Evolutionary conservation across 768 basidiomycete genomes (phyloP).

Genomic region (Gloeopeniophorella convolvens): DNA sequence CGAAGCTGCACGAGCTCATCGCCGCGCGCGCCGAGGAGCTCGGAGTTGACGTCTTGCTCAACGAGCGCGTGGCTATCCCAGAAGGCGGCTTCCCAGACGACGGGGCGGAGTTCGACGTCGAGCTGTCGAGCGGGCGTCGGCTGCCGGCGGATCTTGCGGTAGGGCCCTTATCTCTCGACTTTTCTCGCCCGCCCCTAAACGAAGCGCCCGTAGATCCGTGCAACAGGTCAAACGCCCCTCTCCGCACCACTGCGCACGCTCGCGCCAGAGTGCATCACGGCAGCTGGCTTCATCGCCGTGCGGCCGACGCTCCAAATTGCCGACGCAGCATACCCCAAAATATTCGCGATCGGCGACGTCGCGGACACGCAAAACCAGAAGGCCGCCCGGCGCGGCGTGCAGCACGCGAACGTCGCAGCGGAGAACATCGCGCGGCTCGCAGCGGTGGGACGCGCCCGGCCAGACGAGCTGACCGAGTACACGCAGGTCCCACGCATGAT

Average conservation of each 20-base stretch:
- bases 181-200: background rate
- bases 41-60: constrained; percentile 20
- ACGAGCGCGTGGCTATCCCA: constrained; percentile 25
- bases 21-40: constrained; percentile 22
- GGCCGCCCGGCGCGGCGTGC: constrained; percentile 23
- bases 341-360: constrained; percentile 27
- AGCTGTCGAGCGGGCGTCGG: constrained; percentile 16
- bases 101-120: constrained; percentile 19
- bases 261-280: constrained; percentile 20
- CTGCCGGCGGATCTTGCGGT: constrained; percentile 23
- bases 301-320: constrained; percentile 25
- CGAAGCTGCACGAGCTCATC: constrained; percentile 24
- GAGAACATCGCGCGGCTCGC: constrained; percentile 21
- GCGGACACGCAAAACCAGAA: constrained; percentile 25
- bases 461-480: background rate
- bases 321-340: constrained; percentile 12
- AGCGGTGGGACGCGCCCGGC: background rate
- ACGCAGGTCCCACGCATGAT: constrained; percentile 12
- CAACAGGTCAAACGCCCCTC: constrained; percentile 29
- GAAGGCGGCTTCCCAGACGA: constrained; percentile 24
- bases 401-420: constrained; percentile 22
- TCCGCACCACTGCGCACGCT: constrained; percentile 23
- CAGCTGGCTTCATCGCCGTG: constrained; percentile 23
- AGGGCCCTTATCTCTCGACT: background rate
- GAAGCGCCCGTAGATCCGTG: constrained; percentile 24